These are phyloP conservation scores for Populus nigra DNA, from an alignment of 345 rosid genomes.

Conservation along the genomic window DNA sequence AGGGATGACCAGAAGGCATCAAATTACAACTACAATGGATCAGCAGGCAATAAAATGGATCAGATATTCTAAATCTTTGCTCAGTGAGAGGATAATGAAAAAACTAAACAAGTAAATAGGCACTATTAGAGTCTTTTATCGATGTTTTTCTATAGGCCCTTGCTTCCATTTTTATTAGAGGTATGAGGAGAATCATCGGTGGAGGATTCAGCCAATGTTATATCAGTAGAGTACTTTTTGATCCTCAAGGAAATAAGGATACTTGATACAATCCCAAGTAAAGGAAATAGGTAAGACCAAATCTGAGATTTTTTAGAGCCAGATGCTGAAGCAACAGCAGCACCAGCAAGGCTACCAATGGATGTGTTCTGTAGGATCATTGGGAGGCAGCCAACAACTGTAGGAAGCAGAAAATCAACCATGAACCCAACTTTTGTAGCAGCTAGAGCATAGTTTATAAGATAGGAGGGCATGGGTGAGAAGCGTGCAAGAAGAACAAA, in stretches of 20 bases:
- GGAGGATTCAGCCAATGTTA: constrained; percentile 33
- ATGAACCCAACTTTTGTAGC: constrained; percentile 76
- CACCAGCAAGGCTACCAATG: constrained; percentile 92
- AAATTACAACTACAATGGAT: no score
- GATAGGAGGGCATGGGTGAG: constrained; percentile 87
- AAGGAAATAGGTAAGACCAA: constrained; percentile 73
- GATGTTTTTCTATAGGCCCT: constrained; percentile 20
- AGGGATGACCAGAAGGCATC: neutral
- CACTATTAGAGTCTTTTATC: neutral
- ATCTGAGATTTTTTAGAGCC: constrained; percentile 52
- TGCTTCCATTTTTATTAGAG: constrained; percentile 11
- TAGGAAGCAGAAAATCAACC: constrained; percentile 83
- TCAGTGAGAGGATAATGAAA: neutral
- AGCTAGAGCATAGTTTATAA: constrained; percentile 85
- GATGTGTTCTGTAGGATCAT: constrained; percentile 97
- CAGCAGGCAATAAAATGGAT: neutral
- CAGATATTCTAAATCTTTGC: neutral
- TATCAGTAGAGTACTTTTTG: constrained; percentile 62
- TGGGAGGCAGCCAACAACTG: constrained; percentile 77
- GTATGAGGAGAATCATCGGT: constrained; percentile 26
- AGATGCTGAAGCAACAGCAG: constrained; percentile 76
- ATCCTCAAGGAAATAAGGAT: constrained; percentile 70
- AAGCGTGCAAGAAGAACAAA: constrained; percentile 94
- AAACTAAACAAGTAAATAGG: neutral
- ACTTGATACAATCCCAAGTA: constrained; percentile 73